Evolutionary conservation across 2,329 filamentous ascomycete genomes (phyloP).

Genomic region (Passalora sequoiae): DNA sequence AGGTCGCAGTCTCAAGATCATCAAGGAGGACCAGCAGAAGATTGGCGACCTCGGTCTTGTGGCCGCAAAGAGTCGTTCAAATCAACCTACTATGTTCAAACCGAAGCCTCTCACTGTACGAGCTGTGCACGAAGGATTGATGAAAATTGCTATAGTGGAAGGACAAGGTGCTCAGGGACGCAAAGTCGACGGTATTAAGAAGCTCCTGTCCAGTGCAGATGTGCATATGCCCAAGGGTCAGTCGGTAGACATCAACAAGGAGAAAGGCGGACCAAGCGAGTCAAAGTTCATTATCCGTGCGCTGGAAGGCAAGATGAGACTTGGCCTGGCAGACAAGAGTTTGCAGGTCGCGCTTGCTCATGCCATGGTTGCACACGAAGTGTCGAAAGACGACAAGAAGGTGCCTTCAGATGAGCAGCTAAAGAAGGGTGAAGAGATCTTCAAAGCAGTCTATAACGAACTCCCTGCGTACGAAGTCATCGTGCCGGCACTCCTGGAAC

Average conservation of each 20-base stretch:
- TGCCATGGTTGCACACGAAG: constrained; percentile 79
- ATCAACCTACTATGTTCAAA: constrained; percentile 97
- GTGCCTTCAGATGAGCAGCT: constrained; percentile 69
- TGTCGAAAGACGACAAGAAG: constrained; percentile 61
- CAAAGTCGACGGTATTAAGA: constrained; percentile 94
- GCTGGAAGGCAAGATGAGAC: constrained; percentile 84
- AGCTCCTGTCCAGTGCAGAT: constrained; percentile 87
- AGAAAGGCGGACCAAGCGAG: constrained; percentile 91
- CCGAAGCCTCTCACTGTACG: constrained; percentile 83
- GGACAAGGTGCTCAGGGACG: constrained; percentile 83
- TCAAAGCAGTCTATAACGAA: constrained; percentile 85
- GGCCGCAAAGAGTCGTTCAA: constrained; percentile 89
- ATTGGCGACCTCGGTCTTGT: constrained; percentile 94
- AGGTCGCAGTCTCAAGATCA: constrained; percentile 77
- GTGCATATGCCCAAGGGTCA: constrained; percentile 61
- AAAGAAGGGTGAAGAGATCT: constrained; percentile 73
- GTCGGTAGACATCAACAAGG: constrained; percentile 75
- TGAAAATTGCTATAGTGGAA: constrained; percentile 79
- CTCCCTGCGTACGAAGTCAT: constrained; percentile 94
- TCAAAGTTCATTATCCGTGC: constrained; percentile 92
- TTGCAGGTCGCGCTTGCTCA: constrained; percentile 86
- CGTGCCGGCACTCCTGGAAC: constrained; percentile 78
- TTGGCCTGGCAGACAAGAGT: constrained; percentile 87
- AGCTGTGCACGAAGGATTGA: constrained; percentile 80
- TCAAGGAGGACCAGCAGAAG: constrained; percentile 93